Conservation (phyloP, 805 yeast species). For the Ascoidea tarda region DNA sequence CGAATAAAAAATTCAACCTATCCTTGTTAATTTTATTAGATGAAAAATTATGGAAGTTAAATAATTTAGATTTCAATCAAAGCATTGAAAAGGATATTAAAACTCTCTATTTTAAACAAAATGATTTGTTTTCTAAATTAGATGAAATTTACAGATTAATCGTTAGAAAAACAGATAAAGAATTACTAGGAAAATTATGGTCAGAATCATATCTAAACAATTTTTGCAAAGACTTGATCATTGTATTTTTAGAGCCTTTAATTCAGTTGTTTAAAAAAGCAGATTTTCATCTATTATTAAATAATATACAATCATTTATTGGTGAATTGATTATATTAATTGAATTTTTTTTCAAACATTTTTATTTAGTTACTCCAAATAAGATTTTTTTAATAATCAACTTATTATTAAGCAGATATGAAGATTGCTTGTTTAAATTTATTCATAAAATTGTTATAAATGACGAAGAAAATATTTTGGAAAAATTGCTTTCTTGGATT, state of each 20-base stretch:
- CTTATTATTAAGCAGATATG: slow-evolving; percentile 54
- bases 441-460: slow-evolving; percentile 71
- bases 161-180: slow-evolving; percentile 63
- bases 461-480: slow-evolving; percentile 61
- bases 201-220: slow-evolving; percentile 71
- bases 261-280: slow-evolving; percentile 56
- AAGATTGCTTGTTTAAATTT: slow-evolving; percentile 57
- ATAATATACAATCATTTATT: slow-evolving; percentile 51
- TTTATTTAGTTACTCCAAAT: slow-evolving; percentile 34
- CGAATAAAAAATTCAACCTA: no score
- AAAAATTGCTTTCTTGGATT: slow-evolving; percentile 62
- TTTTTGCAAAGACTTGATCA: slow-evolving; percentile 57
- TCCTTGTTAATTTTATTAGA: neutral
- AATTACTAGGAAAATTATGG: slow-evolving; percentile 65
- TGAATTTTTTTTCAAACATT: slow-evolving; percentile 32
- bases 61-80: no score
- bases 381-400: slow-evolving; percentile 59
- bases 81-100: no score
- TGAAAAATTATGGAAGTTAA: neutral
- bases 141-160: slow-evolving; percentile 49
- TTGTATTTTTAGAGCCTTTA: slow-evolving; percentile 63
- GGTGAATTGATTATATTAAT: slow-evolving; percentile 48
- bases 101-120: slow-evolving; percentile 7
- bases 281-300: slow-evolving; percentile 48
- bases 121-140: slow-evolving; percentile 35